Conservation (phyloP, 129 eudicot species). For the Artemisia argyi region DNA sequence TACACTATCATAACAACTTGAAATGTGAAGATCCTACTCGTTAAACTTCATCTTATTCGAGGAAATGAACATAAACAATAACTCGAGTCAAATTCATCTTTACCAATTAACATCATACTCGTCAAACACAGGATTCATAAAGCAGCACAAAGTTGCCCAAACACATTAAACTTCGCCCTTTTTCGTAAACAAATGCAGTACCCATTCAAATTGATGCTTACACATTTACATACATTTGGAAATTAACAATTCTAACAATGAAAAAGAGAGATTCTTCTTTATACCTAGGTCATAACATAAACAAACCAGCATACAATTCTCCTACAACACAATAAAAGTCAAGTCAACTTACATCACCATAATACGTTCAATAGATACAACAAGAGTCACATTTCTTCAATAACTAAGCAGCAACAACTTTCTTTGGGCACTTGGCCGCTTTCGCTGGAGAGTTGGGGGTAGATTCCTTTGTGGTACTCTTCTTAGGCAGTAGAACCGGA, state of each 20-base stretch:
- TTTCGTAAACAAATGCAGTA: background rate
- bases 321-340: background rate
- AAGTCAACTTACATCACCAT: background rate
- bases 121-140: background rate
- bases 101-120: too few species aligned
- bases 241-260: constrained; percentile 15
- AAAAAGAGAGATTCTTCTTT: constrained; percentile 33
- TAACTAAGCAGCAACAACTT: constrained; percentile 15
- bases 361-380: background rate
- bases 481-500: constrained; percentile 65
- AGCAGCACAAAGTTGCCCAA: background rate
- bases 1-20: too few species aligned
- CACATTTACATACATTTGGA: background rate
- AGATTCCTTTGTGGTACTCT: constrained; percentile 44
- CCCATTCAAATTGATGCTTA: background rate
- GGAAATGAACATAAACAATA: too few species aligned
- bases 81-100: too few species aligned
- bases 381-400: background rate
- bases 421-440: constrained; percentile 42
- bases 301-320: constrained; percentile 12
- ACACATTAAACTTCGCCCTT: background rate
- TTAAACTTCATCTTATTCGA: too few species aligned
- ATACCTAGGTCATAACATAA: constrained; percentile 7
- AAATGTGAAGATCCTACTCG: too few species aligned
- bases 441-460: constrained; percentile 41